These are phyloP conservation scores for Lactifluus subvellereus DNA, from an alignment of 768 basidiomycete species.

Conservation along the genomic window DNA sequence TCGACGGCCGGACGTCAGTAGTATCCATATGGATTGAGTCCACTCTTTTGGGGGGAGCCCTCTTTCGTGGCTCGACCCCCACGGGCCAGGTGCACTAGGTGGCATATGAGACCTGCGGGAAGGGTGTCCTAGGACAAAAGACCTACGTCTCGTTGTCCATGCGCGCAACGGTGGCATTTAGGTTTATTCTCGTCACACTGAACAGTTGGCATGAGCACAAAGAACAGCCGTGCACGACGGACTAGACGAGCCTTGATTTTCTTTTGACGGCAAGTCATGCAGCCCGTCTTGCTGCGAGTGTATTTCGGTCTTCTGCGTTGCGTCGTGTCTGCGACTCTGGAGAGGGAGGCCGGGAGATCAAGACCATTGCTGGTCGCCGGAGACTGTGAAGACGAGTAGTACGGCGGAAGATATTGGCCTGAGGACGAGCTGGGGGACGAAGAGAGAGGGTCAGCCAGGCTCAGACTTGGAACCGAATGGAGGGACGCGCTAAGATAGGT, in stretches of 20 bases:
- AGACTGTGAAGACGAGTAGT: slow-evolving; percentile 32
- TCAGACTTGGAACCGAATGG: background rate
- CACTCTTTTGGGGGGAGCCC: slow-evolving; percentile 46
- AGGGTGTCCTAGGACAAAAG: slow-evolving; percentile 9
- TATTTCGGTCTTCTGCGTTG: slow-evolving; percentile 85
- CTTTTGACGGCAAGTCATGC: slow-evolving; percentile 88
- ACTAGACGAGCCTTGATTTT: slow-evolving; percentile 78
- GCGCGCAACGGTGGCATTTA: slow-evolving; percentile 77
- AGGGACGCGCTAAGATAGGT: slow-evolving; percentile 32
- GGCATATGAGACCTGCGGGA: background rate
- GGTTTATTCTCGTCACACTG: slow-evolving; percentile 93
- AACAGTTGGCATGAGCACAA: slow-evolving; percentile 5
- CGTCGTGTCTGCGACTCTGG: slow-evolving; percentile 42
- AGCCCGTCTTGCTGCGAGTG: slow-evolving; percentile 90
- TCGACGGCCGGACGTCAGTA: slow-evolving; percentile 54
- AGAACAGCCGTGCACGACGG: background rate
- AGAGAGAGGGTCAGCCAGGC: slow-evolving; percentile 6
- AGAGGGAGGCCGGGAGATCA: slow-evolving; percentile 37
- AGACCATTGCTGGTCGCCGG: slow-evolving; percentile 38
- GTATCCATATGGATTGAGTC: slow-evolving; percentile 37
- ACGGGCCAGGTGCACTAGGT: slow-evolving; percentile 80
- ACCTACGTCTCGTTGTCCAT: slow-evolving; percentile 76
- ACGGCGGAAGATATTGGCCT: slow-evolving; percentile 27
- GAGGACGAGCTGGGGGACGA: slow-evolving; percentile 27
- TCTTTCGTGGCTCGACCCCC: slow-evolving; percentile 66